A percentile compares a stretch with the other conserved stretches of the same genome.
These are phyloP conservation scores for Eucommia ulmoides DNA, from an alignment of 257 asterid species.

Conservation along the genomic window DNA sequence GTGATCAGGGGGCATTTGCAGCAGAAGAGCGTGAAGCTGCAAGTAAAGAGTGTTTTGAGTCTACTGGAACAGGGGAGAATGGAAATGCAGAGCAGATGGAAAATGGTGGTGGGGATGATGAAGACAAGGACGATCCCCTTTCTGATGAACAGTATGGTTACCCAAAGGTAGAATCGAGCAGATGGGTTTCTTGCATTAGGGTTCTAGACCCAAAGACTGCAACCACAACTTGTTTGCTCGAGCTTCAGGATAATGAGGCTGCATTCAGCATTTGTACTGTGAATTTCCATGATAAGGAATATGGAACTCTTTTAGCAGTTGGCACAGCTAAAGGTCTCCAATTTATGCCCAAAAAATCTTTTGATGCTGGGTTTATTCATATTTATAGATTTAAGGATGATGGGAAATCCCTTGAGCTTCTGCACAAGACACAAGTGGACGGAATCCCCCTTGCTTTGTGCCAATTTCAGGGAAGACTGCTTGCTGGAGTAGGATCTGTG, in stretches of 20 bases:
- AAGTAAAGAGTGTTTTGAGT: constrained; percentile 74
- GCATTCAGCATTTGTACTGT: constrained; percentile 97
- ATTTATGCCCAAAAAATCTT: constrained; percentile 79
- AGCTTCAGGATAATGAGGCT: constrained; percentile 98
- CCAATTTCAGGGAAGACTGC: constrained; percentile 91
- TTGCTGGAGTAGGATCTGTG: constrained; percentile 87
- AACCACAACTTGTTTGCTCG: constrained; percentile 80
- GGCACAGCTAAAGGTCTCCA: constrained; percentile 97
- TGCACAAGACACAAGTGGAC: constrained; percentile 98
- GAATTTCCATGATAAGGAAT: constrained; percentile 88
- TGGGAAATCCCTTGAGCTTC: constrained; percentile 81
- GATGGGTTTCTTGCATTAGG: constrained; percentile 97
- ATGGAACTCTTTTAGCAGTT: constrained; percentile 90
- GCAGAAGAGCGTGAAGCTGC: constrained; percentile 98
- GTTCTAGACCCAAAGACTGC: constrained; percentile 86
- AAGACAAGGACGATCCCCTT: constrained; percentile 66
- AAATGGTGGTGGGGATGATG: constrained; percentile 68
- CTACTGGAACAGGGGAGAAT: constrained; percentile 64
- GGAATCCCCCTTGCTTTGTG: constrained; percentile 91
- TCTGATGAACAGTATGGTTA: constrained; percentile 97
- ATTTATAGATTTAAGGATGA: constrained; percentile 94
- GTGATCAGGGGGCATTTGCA: constrained; percentile 92
- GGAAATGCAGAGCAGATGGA: constrained; percentile 83
- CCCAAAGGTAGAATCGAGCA: constrained; percentile 87
- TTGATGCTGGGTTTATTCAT: constrained; percentile 83